phyloP scores from a whole-genome alignment of 179 eudicot species.

The Silene noctiflora region DNA sequence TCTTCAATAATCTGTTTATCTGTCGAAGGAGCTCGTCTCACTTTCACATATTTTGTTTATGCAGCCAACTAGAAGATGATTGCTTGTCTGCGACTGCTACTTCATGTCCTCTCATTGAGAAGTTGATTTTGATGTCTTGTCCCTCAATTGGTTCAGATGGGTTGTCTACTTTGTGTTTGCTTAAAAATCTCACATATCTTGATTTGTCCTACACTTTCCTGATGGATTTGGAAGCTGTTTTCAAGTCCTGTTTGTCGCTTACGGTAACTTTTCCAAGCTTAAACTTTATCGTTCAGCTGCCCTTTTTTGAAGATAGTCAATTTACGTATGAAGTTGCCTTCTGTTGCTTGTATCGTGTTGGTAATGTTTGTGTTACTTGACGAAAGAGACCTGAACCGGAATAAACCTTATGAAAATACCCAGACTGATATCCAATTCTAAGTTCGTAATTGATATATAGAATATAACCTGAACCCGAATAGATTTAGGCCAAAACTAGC shows the following conservation, averaged over 20 bases:
- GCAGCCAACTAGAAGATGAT: conserved; percentile 82
- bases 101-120: conserved; percentile 76
- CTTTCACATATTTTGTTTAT: conserved; percentile 17
- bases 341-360: background rate
- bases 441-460: background rate
- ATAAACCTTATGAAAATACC: background rate
- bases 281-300: background rate
- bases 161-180: conserved; percentile 57
- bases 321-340: background rate
- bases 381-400: background rate
- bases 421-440: background rate
- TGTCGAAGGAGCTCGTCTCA: conserved; percentile 2
- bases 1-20: background rate
- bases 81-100: conserved; percentile 79
- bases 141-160: conserved; percentile 87
- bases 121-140: conserved; percentile 89
- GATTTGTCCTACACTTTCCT: conserved; percentile 94
- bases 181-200: conserved; percentile 64
- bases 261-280: conserved; percentile 44
- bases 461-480: background rate
- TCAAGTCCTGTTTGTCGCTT: conserved; percentile 61
- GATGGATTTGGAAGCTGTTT: conserved; percentile 79
- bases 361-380: background rate
- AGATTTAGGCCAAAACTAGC: too few relatives aligned
- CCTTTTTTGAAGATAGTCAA: background rate